Conservation (phyloP, 2,329 filamentous ascomycete genomes). For the Hypoxylon sp. region DNA sequence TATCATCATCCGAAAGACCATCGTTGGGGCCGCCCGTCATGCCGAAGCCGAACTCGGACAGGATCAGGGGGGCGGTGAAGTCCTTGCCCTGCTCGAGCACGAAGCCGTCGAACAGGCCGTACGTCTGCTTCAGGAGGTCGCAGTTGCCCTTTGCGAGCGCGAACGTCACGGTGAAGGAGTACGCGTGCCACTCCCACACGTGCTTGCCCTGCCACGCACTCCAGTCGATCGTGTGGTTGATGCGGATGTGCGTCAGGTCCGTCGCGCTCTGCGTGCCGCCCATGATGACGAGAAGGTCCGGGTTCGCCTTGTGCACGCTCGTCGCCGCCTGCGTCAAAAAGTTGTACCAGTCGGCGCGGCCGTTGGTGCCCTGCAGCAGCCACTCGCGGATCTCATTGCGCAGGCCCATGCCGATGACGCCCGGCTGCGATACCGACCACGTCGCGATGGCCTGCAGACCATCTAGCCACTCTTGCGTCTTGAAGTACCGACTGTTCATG, state of each 20-base stretch:
- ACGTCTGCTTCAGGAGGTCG: constrained; percentile 58
- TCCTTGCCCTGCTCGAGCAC: constrained; percentile 63
- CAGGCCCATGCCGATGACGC: constrained; percentile 68
- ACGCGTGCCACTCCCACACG: constrained; percentile 73
- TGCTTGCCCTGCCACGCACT: constrained; percentile 65
- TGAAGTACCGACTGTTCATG: constrained; percentile 68
- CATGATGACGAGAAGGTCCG: constrained; percentile 67
- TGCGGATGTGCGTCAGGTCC: constrained; percentile 64
- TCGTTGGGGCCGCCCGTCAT: constrained; percentile 60
- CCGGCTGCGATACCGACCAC: constrained; percentile 64
- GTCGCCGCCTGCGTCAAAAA: constrained; percentile 64
- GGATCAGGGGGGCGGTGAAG: constrained; percentile 68
- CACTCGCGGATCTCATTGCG: constrained; percentile 70
- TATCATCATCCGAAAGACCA: constrained; percentile 62
- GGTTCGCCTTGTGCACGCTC: constrained; percentile 66
- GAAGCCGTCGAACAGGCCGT: constrained; percentile 66
- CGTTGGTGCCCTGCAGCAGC: constrained; percentile 63
- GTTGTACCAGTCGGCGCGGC: constrained; percentile 65
- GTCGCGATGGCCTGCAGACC: constrained; percentile 67
- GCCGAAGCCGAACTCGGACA: constrained; percentile 72
- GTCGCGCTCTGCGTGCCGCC: constrained; percentile 69
- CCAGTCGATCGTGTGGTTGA: constrained; percentile 60
- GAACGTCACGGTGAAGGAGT: constrained; percentile 68
- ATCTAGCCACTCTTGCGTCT: constrained; percentile 67
- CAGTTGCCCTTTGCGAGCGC: constrained; percentile 61